phyloP scores from a whole-genome alignment of 495 filamentous ascomycete species.

The Paragyromitra xinjiangensis region DNA sequence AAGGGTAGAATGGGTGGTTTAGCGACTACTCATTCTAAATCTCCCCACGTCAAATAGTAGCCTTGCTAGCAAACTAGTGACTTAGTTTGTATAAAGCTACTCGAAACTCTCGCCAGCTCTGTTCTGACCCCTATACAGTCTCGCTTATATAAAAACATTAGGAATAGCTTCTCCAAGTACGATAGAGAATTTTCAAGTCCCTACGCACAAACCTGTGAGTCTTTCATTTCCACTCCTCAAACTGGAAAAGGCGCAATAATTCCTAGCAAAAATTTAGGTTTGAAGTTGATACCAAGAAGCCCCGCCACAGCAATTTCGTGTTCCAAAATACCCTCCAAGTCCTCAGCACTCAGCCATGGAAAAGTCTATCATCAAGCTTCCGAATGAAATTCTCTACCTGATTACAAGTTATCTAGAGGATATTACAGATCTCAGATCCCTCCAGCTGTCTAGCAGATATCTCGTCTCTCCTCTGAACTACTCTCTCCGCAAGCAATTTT shows the following conservation, averaged over 20 bases:
- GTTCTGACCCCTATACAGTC: neutral
- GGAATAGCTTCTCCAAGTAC: neutral
- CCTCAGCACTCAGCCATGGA: neutral
- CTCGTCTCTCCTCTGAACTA: constrained; percentile 18
- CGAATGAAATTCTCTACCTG: constrained; percentile 20
- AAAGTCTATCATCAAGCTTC: neutral
- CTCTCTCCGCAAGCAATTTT: neutral
- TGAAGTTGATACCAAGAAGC: neutral
- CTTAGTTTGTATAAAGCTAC: neutral
- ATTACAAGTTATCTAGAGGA: neutral
- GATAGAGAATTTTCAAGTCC: neutral
- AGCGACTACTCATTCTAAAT: neutral
- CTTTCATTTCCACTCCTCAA: neutral
- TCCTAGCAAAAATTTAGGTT: neutral
- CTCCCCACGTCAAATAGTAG: neutral
- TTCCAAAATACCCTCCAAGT: neutral
- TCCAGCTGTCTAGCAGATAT: neutral
- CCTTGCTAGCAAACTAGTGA: too few relatives aligned
- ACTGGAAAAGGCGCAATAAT: neutral
- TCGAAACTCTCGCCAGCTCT: neutral
- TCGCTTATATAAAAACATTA: neutral
- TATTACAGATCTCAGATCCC: neutral
- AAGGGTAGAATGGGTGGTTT: neutral
- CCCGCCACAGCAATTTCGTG: neutral
- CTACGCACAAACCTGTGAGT: neutral